Base-by-base conservation (phyloP, 2,329 filamentous ascomycete genomes). In the Cadophora malorum region DNA sequence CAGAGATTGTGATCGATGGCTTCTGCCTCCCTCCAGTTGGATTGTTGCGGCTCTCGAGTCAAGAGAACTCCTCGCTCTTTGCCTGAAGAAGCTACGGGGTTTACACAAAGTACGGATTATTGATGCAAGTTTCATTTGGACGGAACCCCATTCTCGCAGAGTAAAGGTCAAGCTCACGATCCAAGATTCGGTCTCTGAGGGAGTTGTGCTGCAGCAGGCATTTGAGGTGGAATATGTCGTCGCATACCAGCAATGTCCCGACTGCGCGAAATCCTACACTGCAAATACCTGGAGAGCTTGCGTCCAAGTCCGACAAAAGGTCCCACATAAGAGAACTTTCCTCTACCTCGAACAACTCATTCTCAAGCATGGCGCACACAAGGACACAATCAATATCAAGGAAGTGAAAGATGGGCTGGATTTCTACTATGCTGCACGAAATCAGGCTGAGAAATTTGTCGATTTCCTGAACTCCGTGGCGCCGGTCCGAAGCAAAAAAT, bases 61-160 rank as follows among this genome's bases (percentile, higher is more conserved):
- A 53, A 90, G 94, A 81, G 96, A 99, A 82, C 85, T 99, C 67
- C 86, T 99, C 64, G 94, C 96, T 6, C 83, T 99, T 58, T 99
- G 96, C 80, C 84, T 99, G 73, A 90, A 93, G 78, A 96, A 96
- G 80, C 82, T 99, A 71, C 86, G 92, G 71, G 94, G 94, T 35
- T 82, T 99, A 71, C 89, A 90, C 79, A 97, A 96, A 83, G 92
- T 97, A 73, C 88, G 96, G 70, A 96, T 99, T 76, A 94, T 97
- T 76, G 96, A 99, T 79, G 96, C 96, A 58, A 92, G 89, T 76
- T 99, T 98, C 78, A 92, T 98, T 78, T 99, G 96, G 96, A 99
- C 96, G 0, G 96, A 99, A 80, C 95, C 96, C 12, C 96, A 99
- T 82, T 97, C 94, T 75, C 86, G 93, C 77, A 86, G 96, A 78